These are phyloP conservation scores for Asclepias syriaca DNA, from an alignment of 257 asterid genomes.

Conservation along the genomic window DNA sequence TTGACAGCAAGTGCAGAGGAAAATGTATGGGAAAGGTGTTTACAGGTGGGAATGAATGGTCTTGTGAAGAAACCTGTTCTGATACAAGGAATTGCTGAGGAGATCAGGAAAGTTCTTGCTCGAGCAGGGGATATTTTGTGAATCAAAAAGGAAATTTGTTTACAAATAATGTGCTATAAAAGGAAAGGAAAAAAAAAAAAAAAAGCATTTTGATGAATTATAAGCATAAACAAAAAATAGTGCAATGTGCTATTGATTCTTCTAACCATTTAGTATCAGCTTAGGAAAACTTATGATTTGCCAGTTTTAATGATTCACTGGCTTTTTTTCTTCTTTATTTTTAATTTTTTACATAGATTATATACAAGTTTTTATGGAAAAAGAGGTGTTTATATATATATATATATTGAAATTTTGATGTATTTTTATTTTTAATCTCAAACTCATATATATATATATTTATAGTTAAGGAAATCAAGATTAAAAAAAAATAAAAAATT, in stretches of 20 bases:
- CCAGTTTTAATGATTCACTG: slow-evolving; percentile 1
- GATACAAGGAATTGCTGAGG: slow-evolving; percentile 36
- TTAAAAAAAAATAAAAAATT: no score
- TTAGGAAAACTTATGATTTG: neutral
- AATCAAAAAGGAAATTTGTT: neutral
- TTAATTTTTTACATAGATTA: neutral
- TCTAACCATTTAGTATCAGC: slow-evolving; percentile 3
- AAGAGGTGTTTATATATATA: no score
- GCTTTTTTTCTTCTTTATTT: neutral
- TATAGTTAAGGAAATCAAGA: neutral
- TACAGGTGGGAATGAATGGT: slow-evolving; percentile 41
- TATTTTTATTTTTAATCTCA: no score
- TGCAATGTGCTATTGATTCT: neutral
- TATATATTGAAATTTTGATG: no score
- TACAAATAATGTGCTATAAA: neutral
- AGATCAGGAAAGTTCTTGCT: slow-evolving; percentile 31
- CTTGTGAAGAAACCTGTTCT: slow-evolving; percentile 40
- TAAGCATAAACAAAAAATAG: neutral
- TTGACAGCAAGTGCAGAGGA: slow-evolving; percentile 43
- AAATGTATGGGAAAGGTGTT: slow-evolving; percentile 29
- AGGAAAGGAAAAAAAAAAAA: neutral
- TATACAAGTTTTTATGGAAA: neutral
- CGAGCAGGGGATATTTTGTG: slow-evolving; percentile 28
- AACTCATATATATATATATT: no score
- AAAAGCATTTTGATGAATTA: neutral